These are phyloP conservation scores for Thelonectria blattea DNA, from an alignment of 2,329 filamentous ascomycete genomes.

Conservation along the genomic window DNA sequence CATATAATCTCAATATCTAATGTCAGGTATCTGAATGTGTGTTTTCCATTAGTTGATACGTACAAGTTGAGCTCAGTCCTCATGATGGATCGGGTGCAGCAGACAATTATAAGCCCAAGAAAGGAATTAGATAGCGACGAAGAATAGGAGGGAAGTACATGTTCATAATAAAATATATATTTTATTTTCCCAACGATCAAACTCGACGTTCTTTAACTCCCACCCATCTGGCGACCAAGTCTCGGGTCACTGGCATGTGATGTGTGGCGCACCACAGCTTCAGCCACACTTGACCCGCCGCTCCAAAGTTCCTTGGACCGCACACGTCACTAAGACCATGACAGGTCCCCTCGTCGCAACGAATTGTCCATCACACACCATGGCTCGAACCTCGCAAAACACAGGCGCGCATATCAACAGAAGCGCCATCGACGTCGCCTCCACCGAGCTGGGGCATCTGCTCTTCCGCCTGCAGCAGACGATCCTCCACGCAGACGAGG, in stretches of 20 bases:
- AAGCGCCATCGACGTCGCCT: conserved; percentile 39
- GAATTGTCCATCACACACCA: conserved; percentile 25
- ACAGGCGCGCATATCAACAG: conserved; percentile 19
- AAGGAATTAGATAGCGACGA: too few species aligned
- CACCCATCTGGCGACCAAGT: too few species aligned
- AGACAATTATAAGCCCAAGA: too few species aligned
- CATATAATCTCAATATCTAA: too few species aligned
- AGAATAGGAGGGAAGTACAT: too few species aligned
- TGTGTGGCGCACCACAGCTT: conserved; percentile 39
- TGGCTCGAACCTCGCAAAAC: conserved; percentile 38
- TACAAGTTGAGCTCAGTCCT: too few species aligned
- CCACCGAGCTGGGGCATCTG: conserved; percentile 65
- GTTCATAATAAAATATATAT: too few species aligned
- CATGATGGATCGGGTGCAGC: too few species aligned
- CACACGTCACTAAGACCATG: conserved; percentile 39
- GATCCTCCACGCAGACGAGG: conserved; percentile 66
- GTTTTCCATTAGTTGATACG: too few species aligned
- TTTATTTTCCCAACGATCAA: too few species aligned
- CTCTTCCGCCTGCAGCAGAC: conserved; percentile 69
- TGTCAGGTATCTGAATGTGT: too few species aligned
- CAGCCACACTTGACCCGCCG: conserved; percentile 34
- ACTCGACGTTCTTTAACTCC: too few species aligned
- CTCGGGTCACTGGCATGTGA: background rate
- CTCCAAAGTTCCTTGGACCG: conserved; percentile 30
- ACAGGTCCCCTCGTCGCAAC: conserved; percentile 8